Conservation (phyloP, 2,329 filamentous ascomycete species). For the Sarocladium kiliense region DNA sequence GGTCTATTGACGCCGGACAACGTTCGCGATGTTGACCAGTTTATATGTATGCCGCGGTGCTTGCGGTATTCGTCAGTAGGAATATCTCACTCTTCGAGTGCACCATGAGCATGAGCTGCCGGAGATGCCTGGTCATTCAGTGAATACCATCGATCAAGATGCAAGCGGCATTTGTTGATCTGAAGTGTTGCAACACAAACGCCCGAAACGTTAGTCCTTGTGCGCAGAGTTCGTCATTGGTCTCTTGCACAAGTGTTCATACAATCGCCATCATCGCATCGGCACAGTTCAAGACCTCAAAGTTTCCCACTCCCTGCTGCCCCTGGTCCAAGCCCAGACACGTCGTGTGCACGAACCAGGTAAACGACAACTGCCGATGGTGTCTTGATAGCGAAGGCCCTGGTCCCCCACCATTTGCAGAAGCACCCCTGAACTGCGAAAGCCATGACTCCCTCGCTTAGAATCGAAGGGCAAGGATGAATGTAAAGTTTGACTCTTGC, state of each 20-base stretch:
- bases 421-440: neutral
- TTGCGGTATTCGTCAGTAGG: conserved; percentile 12
- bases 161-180: neutral
- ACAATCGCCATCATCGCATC: too few species aligned
- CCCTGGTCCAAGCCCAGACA: too few species aligned
- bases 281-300: too few species aligned
- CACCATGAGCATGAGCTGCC: neutral
- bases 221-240: neutral
- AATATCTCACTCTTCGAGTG: neutral
- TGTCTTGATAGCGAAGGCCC: neutral
- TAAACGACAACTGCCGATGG: neutral
- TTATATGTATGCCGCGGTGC: conserved; percentile 12
- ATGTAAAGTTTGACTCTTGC: too few species aligned
- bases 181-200: too few species aligned
- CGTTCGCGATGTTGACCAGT: neutral
- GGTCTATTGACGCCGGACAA: too few species aligned
- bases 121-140: too few species aligned
- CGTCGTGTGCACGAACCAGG: neutral
- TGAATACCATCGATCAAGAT: neutral
- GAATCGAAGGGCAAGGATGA: too few species aligned
- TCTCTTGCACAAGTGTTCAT: too few species aligned
- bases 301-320: too few species aligned
- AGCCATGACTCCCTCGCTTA: neutral
- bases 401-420: neutral
- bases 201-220: too few species aligned